Evolutionary conservation across 2,329 filamentous ascomycete genomes (phyloP).

Genomic region (Neofusicoccum kwambonambiense): DNA sequence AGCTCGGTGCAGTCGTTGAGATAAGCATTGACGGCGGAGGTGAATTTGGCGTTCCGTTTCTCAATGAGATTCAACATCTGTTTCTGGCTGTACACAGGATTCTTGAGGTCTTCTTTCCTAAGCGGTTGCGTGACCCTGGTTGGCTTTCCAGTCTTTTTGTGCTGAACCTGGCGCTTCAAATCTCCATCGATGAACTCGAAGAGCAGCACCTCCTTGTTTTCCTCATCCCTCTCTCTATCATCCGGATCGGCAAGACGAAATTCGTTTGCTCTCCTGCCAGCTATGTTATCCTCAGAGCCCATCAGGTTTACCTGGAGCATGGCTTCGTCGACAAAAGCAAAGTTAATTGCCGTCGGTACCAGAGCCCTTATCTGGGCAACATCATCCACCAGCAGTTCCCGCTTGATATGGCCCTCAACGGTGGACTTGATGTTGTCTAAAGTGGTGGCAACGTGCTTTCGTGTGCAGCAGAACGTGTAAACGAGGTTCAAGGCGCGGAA

Average conservation of each 20-base stretch:
- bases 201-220: slow-evolving; percentile 69
- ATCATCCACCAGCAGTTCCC: slow-evolving; percentile 69
- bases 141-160: slow-evolving; percentile 71
- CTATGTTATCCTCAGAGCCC: slow-evolving; percentile 66
- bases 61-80: slow-evolving; percentile 88
- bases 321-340: slow-evolving; percentile 82
- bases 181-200: slow-evolving; percentile 95
- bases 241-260: slow-evolving; percentile 23
- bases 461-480: slow-evolving; percentile 90
- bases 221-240: slow-evolving; percentile 37
- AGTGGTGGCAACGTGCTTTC: slow-evolving; percentile 88
- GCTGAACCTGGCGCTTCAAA: slow-evolving; percentile 73
- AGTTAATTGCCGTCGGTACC: slow-evolving; percentile 74
- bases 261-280: slow-evolving; percentile 54
- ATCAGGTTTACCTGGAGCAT: slow-evolving; percentile 78
- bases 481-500: slow-evolving; percentile 88
- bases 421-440: slow-evolving; percentile 83
- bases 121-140: slow-evolving; percentile 66
- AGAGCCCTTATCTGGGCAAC: slow-evolving; percentile 78
- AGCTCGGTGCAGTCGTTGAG: slow-evolving; percentile 69
- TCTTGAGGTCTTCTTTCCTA: slow-evolving; percentile 76
- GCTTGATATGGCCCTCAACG: slow-evolving; percentile 79
- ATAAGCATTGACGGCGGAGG: slow-evolving; percentile 72
- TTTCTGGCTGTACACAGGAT: slow-evolving; percentile 90
- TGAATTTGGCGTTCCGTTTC: slow-evolving; percentile 83